Percentiles rank a stretch among this genome's conserved stretches.
These are phyloP conservation scores for Monosporascus sp. DNA, from an alignment of 2,329 filamentous ascomycete genomes.

Conservation along the genomic window DNA sequence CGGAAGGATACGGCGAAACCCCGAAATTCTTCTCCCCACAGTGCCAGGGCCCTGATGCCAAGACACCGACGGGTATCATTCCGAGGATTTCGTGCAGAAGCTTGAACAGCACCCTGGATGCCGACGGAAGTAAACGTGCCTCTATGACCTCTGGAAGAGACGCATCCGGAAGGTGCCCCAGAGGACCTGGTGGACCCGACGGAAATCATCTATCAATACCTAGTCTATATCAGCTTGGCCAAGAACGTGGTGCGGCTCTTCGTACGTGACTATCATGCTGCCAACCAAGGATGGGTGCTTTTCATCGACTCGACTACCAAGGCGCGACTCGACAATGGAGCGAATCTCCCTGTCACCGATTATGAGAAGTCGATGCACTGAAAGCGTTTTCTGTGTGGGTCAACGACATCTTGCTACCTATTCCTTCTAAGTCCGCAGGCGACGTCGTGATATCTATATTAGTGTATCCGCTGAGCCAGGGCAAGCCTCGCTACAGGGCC, in stretches of 20 bases:
- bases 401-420: constrained; percentile 7
- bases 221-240: constrained; percentile 7
- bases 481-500: constrained; percentile 10
- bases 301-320: constrained; percentile 11
- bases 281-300: constrained; percentile 1
- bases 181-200: constrained; percentile 9
- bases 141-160: constrained; percentile 10
- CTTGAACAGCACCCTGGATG: constrained; percentile 6
- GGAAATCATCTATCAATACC: constrained; percentile 7
- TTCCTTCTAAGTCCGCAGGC: background rate
- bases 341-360: background rate
- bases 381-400: constrained; percentile 9
- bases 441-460: constrained; percentile 6
- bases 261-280: constrained; percentile 1
- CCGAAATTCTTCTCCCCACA: constrained; percentile 8
- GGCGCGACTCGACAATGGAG: constrained; percentile 9
- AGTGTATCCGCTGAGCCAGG: constrained; percentile 13
- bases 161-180: constrained; percentile 2
- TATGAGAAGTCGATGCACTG: constrained; percentile 1
- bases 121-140: constrained; percentile 6
- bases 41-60: background rate
- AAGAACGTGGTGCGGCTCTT: constrained; percentile 6
- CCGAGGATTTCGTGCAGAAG: constrained; percentile 7
- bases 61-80: constrained; percentile 1
- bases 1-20: background rate